Conservation (phyloP, 352 stramenopile genomes). For the Albugo laibachii region DNA sequence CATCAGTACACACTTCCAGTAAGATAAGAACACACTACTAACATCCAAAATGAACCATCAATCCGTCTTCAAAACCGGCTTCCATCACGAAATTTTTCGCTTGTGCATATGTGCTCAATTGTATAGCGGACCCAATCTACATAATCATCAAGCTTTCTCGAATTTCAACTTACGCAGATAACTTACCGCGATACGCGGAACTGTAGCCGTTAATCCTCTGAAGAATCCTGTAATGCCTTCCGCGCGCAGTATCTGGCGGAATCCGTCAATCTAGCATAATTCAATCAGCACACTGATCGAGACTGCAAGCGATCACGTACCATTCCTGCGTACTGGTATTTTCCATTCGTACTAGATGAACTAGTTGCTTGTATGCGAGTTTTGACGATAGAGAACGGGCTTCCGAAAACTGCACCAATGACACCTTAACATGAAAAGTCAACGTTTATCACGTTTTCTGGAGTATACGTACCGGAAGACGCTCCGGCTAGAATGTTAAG, state of each 20-base stretch:
- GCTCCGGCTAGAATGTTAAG: constrained; percentile 55
- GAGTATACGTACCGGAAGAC: constrained; percentile 22
- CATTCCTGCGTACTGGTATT: constrained; percentile 73
- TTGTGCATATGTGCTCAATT: constrained; percentile 70
- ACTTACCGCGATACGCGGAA: constrained; percentile 59
- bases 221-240: constrained; percentile 59
- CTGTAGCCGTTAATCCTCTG: constrained; percentile 41
- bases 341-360: constrained; percentile 55
- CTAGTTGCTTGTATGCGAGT: constrained; percentile 65
- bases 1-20: background rate
- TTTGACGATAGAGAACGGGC: constrained; percentile 75
- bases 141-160: background rate
- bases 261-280: constrained; percentile 39
- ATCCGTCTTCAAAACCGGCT: constrained; percentile 43
- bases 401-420: constrained; percentile 55
- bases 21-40: constrained; percentile 7
- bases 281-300: background rate
- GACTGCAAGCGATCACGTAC: constrained; percentile 11
- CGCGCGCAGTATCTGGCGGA: constrained; percentile 44
- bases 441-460: background rate
- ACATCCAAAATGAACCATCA: constrained; percentile 65
- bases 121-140: constrained; percentile 66
- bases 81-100: constrained; percentile 66
- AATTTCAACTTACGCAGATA: constrained; percentile 1
- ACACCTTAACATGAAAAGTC: constrained; percentile 15